These are phyloP conservation scores for Plasmodium fragile DNA, from an alignment of 169 alveolate genomes.

Conservation along the genomic window DNA sequence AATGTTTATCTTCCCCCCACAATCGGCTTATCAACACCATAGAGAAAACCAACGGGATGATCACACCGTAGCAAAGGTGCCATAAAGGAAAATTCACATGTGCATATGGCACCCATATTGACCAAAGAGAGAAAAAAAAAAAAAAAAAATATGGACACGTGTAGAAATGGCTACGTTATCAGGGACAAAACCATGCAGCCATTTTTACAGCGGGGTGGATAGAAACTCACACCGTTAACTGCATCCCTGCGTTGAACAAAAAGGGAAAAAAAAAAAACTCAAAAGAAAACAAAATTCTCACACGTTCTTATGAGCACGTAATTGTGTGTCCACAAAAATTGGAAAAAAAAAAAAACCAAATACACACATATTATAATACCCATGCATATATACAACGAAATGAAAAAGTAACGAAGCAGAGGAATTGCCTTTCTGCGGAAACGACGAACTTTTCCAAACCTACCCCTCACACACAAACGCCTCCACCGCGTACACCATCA, in stretches of 20 bases:
- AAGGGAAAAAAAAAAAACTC: neutral
- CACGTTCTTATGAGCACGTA: neutral
- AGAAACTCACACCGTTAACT: neutral
- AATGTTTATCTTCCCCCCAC: neutral
- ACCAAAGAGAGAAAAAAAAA: neutral
- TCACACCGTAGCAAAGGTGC: neutral
- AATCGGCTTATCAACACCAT: neutral
- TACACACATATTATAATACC: neutral
- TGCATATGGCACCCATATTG: neutral
- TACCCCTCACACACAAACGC: neutral
- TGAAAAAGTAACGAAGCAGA: neutral
- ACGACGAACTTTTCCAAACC: neutral
- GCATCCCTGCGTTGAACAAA: neutral
- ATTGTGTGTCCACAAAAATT: neutral
- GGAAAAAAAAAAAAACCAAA: neutral
- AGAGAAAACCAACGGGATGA: neutral
- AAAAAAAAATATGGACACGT: neutral
- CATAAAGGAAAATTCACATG: neutral
- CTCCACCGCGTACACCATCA: neutral
- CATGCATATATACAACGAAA: neutral
- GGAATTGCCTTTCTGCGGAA: neutral
- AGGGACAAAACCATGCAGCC: neutral
- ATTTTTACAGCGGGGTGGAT: neutral
- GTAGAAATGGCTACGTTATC: neutral
- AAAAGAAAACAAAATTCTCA: neutral